Evolutionary conservation across 768 basidiomycete species (phyloP), one percentile per base, ranked within the genome.

Genomic region (Guyanaporus albipodus): DNA sequence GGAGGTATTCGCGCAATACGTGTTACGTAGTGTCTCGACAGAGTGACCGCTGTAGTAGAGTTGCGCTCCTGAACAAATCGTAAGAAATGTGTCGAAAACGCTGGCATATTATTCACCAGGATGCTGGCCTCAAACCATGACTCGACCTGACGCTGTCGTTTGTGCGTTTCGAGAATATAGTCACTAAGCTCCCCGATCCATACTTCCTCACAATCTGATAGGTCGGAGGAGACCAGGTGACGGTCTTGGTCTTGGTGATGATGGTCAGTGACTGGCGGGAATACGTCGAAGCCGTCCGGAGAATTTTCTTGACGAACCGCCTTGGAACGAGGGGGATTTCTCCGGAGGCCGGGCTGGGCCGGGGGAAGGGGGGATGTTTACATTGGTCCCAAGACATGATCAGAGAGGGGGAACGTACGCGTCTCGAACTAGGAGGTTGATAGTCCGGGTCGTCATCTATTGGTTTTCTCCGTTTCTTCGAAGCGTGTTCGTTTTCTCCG

Each of bases 201-300:
- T 14, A 91, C 60, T 49, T 90, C 88, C 54, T 78, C 76, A 53
- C 82, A 88, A 49, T 90, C 89, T 23, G 89, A 87, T 51, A 91
- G 70, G 72, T 91, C 89, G 18, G 89, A 90, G 15, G 87, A 87
- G 10, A 69, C 66, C 11, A 78, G 68, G 31, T 69, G 68, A 38
- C 56, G 67, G 24, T 74, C 75, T 26, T 80, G 77, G 45, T 70
- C 70, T 14, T 55, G 55, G 28, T 57, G 62, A 40, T 49, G 61
- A 29, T 50, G 56, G 8, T 67, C 64, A 4, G 45, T 27, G 18
- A 40, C 44, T 12, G 49, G n/a, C 18, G 53, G 49, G 11, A 52
- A 52, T 14, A 34, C 37, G 24, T 63, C 64, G 22, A 54, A 39
- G 26, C 49, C 53, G 8, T 63, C 64, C 19, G 58, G 31, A 26